Evolutionary conservation across 2,329 filamentous ascomycete species (phyloP).

Genomic region (Polytolypa hystricis): DNA sequence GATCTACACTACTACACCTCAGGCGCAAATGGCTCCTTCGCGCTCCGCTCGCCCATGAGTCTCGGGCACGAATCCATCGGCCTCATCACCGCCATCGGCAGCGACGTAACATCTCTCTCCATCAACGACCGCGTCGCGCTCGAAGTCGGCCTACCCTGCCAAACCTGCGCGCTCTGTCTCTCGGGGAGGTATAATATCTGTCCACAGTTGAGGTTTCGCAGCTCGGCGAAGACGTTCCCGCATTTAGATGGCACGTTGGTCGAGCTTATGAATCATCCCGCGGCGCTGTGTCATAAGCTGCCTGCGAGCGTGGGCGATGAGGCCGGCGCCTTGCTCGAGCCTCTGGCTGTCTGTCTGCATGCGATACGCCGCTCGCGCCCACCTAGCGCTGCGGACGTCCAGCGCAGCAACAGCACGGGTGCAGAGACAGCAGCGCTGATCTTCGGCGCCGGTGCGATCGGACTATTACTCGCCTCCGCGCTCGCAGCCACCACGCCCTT

Average conservation of each 20-base stretch:
- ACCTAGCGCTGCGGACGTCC: conserved; percentile 25
- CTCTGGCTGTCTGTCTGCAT: conserved; percentile 50
- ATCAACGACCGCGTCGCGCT: conserved; percentile 79
- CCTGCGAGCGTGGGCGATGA: conserved; percentile 43
- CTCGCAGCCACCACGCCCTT: conserved; percentile 45
- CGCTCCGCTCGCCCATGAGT: conserved; percentile 70
- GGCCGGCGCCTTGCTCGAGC: conserved; percentile 49
- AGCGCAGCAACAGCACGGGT: conserved; percentile 24
- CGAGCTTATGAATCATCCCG: conserved; percentile 51
- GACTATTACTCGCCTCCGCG: conserved; percentile 47
- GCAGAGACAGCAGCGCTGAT: conserved; percentile 41
- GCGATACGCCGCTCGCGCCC: conserved; percentile 45
- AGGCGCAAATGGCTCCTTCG: conserved; percentile 76
- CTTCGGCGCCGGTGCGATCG: conserved; percentile 52
- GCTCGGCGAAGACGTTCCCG: conserved; percentile 49
- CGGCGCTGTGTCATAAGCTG: conserved; percentile 48
- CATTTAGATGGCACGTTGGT: conserved; percentile 56
- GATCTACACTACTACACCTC: conserved; percentile 79
- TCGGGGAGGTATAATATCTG: conserved; percentile 53
- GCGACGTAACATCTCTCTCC: conserved; percentile 48
- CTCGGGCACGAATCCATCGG: conserved; percentile 70
- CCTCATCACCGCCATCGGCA: conserved; percentile 60
- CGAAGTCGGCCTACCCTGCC: conserved; percentile 82
- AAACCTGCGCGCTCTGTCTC: conserved; percentile 45
- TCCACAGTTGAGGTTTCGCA: conserved; percentile 46